phyloP scores from a whole-genome alignment of 805 yeast genomes.

The Candida nanaspora region DNA sequence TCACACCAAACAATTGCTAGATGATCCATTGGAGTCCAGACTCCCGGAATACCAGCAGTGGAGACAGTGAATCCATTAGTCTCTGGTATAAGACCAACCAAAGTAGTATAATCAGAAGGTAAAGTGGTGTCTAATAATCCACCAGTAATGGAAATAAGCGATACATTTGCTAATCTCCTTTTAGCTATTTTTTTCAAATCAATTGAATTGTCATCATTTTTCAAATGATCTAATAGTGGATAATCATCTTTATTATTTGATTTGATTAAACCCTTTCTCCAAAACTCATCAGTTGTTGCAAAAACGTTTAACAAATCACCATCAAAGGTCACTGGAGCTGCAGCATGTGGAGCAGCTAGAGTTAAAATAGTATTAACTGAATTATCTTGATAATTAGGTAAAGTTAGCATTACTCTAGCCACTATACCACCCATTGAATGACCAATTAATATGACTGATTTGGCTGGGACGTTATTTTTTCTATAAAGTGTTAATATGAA shows the following conservation, averaged over 20 bases:
- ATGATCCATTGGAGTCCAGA: conserved; percentile 94
- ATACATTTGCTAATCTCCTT: conserved; percentile 45
- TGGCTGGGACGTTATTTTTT: conserved; percentile 19
- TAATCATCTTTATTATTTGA: conserved; percentile 4
- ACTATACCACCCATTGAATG: conserved; percentile 99
- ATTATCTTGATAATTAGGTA: conserved; percentile 63
- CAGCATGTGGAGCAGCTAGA: conserved; percentile 85
- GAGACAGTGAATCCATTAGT: conserved; percentile 76
- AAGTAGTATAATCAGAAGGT: conserved; percentile 85
- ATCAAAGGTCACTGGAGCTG: conserved; percentile 90
- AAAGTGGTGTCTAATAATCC: conserved; percentile 71
- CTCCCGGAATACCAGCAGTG: conserved; percentile 80
- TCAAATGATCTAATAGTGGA: conserved; percentile 3
- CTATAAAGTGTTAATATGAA: conserved; percentile 68
- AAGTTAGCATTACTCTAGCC: conserved; percentile 72
- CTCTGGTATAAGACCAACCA: conserved; percentile 64
- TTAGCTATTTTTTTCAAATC: conserved; percentile 28
- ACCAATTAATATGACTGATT: conserved; percentile 71
- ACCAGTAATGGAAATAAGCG: conserved; percentile 83
- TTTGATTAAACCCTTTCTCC: conserved; percentile 57
- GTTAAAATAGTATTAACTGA: conserved; percentile 83
- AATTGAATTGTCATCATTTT: conserved; percentile 1
- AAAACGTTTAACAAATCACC: conserved; percentile 76
- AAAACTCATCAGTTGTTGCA: conserved; percentile 65
- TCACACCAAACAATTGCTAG: conserved; percentile 96